These are phyloP conservation scores for Trichomonas vaginalis DNA, from an alignment of 208 protist genomes.

Conservation along the genomic window DNA sequence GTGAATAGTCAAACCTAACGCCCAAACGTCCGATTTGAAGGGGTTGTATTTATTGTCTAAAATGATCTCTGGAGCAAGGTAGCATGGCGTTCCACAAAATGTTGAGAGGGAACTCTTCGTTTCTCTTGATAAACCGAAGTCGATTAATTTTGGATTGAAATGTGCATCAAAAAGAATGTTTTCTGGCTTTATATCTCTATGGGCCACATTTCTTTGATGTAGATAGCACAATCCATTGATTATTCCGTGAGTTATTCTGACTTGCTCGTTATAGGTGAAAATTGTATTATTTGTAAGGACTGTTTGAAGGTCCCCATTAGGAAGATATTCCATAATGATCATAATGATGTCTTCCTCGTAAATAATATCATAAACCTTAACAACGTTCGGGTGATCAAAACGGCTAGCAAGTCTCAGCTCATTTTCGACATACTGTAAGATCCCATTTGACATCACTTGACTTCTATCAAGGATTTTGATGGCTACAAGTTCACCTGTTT, in stretches of 20 bases:
- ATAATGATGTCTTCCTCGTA: slow-evolving; percentile 88
- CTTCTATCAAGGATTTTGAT: slow-evolving; percentile 96
- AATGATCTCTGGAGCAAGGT: slow-evolving; percentile 51
- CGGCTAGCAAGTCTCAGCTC: slow-evolving; percentile 94
- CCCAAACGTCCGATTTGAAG: neutral
- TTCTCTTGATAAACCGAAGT: slow-evolving; percentile 67
- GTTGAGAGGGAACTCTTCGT: slow-evolving; percentile 56
- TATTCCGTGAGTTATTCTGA: slow-evolving; percentile 84
- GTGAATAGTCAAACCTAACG: neutral
- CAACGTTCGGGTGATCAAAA: slow-evolving; percentile 96
- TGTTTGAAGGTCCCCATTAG: slow-evolving; percentile 91
- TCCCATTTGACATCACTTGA: slow-evolving; percentile 71
- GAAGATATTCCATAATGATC: slow-evolving; percentile 95
- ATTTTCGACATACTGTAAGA: slow-evolving; percentile 57
- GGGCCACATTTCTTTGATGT: slow-evolving; percentile 53
- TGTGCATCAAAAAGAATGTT: slow-evolving; percentile 56
- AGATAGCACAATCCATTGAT: slow-evolving; percentile 86
- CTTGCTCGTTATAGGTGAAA: slow-evolving; percentile 51
- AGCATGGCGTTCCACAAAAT: slow-evolving; percentile 63
- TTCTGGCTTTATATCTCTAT: slow-evolving; percentile 60
- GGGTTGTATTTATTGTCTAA: neutral
- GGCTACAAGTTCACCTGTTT: slow-evolving; percentile 79
- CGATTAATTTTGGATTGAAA: slow-evolving; percentile 62
- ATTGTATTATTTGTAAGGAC: slow-evolving; percentile 87
- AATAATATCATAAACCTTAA: slow-evolving; percentile 86